Percentiles rank a stretch among this genome's conserved stretches.
Conservation (phyloP, 805 yeast genomes). For the Hanseniaspora jakobsenii region DNA sequence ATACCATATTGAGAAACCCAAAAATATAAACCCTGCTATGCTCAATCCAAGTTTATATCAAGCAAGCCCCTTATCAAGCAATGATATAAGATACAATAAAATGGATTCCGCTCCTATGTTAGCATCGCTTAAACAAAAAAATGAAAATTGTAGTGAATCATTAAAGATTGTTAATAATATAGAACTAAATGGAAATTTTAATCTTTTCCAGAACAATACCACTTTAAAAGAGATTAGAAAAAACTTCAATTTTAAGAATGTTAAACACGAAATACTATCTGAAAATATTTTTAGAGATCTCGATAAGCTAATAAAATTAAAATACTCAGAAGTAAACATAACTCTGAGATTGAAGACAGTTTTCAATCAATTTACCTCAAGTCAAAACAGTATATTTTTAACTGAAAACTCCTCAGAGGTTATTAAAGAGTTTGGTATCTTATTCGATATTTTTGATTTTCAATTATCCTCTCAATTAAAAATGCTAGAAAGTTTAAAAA, state of each 20-base stretch:
- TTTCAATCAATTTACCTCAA: neutral
- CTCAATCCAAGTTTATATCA: no score
- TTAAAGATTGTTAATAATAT: neutral
- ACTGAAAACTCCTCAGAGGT: conserved; percentile 1
- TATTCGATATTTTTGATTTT: neutral
- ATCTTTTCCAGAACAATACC: conserved; percentile 1
- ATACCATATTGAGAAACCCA: no score
- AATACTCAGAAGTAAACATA: neutral
- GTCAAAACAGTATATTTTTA: conserved; percentile 2
- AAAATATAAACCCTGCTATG: no score
- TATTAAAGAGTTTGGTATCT: conserved; percentile 1
- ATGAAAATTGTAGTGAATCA: neutral
- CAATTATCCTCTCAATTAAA: neutral
- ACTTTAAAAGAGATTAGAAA: conserved; percentile 7
- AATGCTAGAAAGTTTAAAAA: conserved; percentile 6
- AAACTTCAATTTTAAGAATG: conserved; percentile 2
- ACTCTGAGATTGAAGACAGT: neutral
- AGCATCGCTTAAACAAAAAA: no score
- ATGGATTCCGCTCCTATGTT: no score
- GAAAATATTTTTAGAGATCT: conserved; percentile 5
- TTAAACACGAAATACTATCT: conserved; percentile 5
- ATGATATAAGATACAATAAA: no score
- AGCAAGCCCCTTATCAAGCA: no score
- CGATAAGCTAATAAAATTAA: conserved; percentile 4
- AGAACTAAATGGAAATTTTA: conserved; percentile 8